Evolutionary conservation across 306 rosid species (phyloP).

Genomic region (Cucumis sativus): DNA sequence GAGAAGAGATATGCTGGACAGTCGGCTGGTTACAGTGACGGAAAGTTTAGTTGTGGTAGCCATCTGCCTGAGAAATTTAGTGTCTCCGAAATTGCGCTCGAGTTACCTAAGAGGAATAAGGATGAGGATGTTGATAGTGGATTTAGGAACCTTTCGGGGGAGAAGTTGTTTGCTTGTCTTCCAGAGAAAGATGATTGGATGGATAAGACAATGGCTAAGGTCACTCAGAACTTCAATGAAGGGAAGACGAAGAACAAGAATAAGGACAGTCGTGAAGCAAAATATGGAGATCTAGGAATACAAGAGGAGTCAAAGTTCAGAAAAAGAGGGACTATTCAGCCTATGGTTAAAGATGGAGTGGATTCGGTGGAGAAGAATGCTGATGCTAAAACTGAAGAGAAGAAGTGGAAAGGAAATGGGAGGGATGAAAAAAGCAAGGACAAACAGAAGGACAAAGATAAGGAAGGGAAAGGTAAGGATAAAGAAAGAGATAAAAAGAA

Average conservation of each 20-base stretch:
- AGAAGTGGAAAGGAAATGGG: conserved; percentile 49
- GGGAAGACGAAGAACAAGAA: conserved; percentile 32
- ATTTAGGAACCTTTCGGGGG: conserved; percentile 27
- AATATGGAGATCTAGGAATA: background rate
- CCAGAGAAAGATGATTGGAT: conserved; percentile 44
- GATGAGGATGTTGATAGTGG: background rate
- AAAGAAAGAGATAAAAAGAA: conserved; percentile 40
- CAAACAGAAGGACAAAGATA: conserved; percentile 44
- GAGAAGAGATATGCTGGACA: conserved; percentile 28
- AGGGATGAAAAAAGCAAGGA: conserved; percentile 45
- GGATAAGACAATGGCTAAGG: conserved; percentile 37
- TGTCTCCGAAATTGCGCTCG: background rate
- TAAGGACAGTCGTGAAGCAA: conserved; percentile 7
- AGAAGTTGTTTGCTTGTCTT: conserved; percentile 25
- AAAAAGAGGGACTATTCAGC: background rate
- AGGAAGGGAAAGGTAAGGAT: conserved; percentile 44
- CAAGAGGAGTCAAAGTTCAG: background rate
- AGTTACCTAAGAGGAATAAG: background rate
- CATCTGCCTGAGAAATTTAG: background rate
- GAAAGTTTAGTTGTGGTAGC: background rate
- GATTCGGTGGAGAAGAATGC: conserved; percentile 20
- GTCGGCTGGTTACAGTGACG: background rate
- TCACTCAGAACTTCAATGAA: conserved; percentile 17
- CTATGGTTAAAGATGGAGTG: background rate
- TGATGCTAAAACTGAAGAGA: conserved; percentile 30